Evolutionary conservation across 2,329 filamentous ascomycete genomes (phyloP).

Genomic region (Boeremia lycopersici): DNA sequence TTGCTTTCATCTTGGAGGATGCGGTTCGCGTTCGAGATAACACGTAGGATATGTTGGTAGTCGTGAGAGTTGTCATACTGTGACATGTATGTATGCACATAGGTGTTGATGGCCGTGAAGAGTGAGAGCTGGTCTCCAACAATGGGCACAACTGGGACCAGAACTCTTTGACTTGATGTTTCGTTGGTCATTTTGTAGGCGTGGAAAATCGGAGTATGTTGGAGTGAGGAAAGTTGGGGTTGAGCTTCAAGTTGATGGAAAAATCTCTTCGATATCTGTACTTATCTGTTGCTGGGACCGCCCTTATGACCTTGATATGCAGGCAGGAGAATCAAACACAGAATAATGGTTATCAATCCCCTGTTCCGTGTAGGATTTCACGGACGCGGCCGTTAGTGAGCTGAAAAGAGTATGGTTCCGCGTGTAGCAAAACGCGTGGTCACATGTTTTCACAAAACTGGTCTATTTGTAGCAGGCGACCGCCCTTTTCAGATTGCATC

Average conservation of each 20-base stretch:
- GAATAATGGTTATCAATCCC: not conserved
- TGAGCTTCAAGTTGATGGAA: not conserved
- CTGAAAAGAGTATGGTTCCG: conserved; percentile 12
- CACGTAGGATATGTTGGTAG: conserved; percentile 81
- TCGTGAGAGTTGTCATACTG: conserved; percentile 79
- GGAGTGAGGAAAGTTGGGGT: not conserved
- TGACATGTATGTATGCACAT: conserved; percentile 47
- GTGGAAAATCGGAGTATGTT: not conserved
- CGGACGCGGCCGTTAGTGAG: not conserved
- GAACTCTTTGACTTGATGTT: conserved; percentile 3
- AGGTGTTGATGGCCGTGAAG: conserved; percentile 38
- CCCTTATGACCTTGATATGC: not conserved
- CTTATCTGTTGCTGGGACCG: not conserved
- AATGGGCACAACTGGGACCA: conserved; percentile 38
- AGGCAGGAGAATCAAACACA: not conserved
- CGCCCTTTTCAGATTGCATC: not conserved
- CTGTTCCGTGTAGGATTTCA: not conserved
- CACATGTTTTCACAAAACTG: conserved; percentile 1
- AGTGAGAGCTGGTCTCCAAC: conserved; percentile 24
- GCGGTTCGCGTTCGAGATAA: conserved; percentile 72
- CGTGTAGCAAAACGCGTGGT: conserved; percentile 11
- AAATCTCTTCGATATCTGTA: not conserved
- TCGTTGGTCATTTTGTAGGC: not conserved
- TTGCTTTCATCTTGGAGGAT: conserved; percentile 62
- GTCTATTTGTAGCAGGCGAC: not conserved